These are phyloP conservation scores for Solanum tacnaense DNA, from an alignment of 257 asterid genomes.

Conservation along the genomic window DNA sequence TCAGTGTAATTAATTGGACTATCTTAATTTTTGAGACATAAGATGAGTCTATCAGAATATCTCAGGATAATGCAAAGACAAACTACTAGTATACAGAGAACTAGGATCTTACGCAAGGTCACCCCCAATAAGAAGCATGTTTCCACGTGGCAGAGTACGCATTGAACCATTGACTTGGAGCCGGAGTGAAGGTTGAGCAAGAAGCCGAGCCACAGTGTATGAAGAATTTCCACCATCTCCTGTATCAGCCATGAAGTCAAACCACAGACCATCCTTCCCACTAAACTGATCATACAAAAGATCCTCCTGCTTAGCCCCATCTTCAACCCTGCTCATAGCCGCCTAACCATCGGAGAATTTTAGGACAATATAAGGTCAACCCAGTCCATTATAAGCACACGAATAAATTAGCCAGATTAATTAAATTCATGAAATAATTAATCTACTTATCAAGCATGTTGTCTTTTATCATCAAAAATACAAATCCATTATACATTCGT, in stretches of 20 bases:
- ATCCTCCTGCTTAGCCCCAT: slow-evolving; percentile 68
- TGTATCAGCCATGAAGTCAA: slow-evolving; percentile 99
- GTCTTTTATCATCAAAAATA: not conserved
- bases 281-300: slow-evolving; percentile 81
- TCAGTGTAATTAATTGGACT: not conserved
- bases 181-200: slow-evolving; percentile 80
- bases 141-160: slow-evolving; percentile 62
- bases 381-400: not conserved
- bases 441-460: not conserved
- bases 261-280: slow-evolving; percentile 86
- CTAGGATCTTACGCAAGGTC: slow-evolving; percentile 90
- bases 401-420: not conserved
- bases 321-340: slow-evolving; percentile 89
- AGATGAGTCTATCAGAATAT: not conserved
- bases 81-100: not conserved
- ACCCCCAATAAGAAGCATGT: slow-evolving; percentile 94
- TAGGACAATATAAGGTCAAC: not conserved
- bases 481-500: not conserved
- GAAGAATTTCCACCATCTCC: slow-evolving; percentile 99
- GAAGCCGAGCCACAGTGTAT: slow-evolving; percentile 80
- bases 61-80: not conserved
- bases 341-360: slow-evolving; percentile 39
- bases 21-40: not conserved
- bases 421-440: not conserved
- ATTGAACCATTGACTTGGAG: slow-evolving; percentile 40